These are phyloP conservation scores for Talaromyces thailandensis DNA, from an alignment of 495 filamentous ascomycete genomes.

Conservation along the genomic window DNA sequence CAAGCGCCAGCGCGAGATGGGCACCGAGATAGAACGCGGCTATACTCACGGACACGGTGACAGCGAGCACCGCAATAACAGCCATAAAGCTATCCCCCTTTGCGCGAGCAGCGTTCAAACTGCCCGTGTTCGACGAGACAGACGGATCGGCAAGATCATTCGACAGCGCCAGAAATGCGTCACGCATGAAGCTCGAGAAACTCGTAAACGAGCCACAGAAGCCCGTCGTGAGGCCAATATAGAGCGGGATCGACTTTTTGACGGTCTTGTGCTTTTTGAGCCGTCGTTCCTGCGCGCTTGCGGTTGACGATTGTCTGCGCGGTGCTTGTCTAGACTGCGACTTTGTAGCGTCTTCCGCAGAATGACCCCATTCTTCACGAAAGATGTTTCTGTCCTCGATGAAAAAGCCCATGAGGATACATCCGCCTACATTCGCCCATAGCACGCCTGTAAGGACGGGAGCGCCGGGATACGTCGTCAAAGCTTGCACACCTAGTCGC, in stretches of 20 bases:
- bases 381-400: slow-evolving; percentile 73
- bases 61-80: slow-evolving; percentile 57
- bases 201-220: slow-evolving; percentile 92
- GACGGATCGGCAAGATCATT: slow-evolving; percentile 56
- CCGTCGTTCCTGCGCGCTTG: slow-evolving; percentile 20
- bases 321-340: background rate
- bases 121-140: slow-evolving; percentile 10
- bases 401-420: slow-evolving; percentile 78
- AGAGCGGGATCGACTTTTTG: slow-evolving; percentile 82
- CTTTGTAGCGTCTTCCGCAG: slow-evolving; percentile 7
- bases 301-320: background rate
- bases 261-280: slow-evolving; percentile 42
- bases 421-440: slow-evolving; percentile 89
- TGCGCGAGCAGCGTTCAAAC: slow-evolving; percentile 34
- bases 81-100: slow-evolving; percentile 80
- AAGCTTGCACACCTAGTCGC: slow-evolving; percentile 68
- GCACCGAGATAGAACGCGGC: slow-evolving; percentile 63
- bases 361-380: slow-evolving; percentile 50
- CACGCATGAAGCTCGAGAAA: slow-evolving; percentile 85
- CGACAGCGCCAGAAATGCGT: slow-evolving; percentile 73
- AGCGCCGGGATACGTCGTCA: slow-evolving; percentile 73
- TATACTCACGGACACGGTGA: slow-evolving; percentile 59
- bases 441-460: slow-evolving; percentile 66
- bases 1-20: slow-evolving; percentile 62
- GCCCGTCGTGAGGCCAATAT: slow-evolving; percentile 84